Evolutionary conservation across 192 early-diverging fungal species (phyloP).

Genomic region (Gorgonomyces haynaldii): DNA sequence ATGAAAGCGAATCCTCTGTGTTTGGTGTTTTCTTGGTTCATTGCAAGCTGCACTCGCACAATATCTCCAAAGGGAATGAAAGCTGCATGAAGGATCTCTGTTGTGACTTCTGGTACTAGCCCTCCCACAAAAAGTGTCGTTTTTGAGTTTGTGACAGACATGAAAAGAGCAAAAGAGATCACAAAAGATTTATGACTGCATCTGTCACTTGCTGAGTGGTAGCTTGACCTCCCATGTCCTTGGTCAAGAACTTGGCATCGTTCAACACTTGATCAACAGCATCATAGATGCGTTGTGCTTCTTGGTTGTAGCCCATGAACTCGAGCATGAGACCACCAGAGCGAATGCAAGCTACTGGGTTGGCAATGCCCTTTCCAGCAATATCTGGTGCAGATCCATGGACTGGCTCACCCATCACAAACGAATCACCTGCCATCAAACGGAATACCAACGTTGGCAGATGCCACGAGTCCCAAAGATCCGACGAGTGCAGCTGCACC

Average conservation of each 20-base stretch:
- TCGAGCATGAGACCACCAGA: constrained; percentile 87
- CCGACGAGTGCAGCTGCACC: constrained; percentile 95
- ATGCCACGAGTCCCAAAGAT: constrained; percentile 87
- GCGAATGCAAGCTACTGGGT: constrained; percentile 91
- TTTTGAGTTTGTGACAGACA: constrained; percentile 13
- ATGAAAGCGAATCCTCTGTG: constrained; percentile 96
- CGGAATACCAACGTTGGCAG: constrained; percentile 95
- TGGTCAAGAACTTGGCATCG: constrained; percentile 56
- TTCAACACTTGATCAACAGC: constrained; percentile 75
- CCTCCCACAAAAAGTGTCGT: constrained; percentile 50
- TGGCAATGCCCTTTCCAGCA: constrained; percentile 91
- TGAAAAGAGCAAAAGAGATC: neutral
- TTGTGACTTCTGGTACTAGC: constrained; percentile 66
- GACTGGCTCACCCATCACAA: constrained; percentile 93
- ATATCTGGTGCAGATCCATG: constrained; percentile 98
- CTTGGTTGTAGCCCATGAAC: constrained; percentile 59
- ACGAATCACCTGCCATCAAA: too few relatives aligned
- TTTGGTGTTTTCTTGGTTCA: constrained; percentile 65
- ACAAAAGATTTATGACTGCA: constrained; percentile 47
- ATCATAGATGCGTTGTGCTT: constrained; percentile 68
- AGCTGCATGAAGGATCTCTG: constrained; percentile 67
- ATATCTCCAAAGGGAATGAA: constrained; percentile 98
- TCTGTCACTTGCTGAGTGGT: constrained; percentile 77
- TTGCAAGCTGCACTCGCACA: constrained; percentile 71
- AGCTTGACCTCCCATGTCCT: constrained; percentile 79